phyloP scores from a whole-genome alignment of 257 asterid genomes.

The Penstemon newberryi region DNA sequence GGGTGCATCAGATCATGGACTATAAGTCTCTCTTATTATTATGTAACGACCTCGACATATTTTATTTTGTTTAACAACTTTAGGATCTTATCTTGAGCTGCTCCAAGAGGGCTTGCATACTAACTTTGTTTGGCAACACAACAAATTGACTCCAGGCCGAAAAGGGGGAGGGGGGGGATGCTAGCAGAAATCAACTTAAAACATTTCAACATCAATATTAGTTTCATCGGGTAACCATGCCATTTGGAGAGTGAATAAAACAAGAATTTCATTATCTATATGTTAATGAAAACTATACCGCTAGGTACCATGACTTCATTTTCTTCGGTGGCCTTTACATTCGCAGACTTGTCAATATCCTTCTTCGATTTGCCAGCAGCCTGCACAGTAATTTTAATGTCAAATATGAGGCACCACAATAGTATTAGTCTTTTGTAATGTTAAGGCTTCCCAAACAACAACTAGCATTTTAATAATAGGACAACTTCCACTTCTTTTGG shows the following conservation, averaged over 20 bases:
- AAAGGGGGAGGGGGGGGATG: not conserved
- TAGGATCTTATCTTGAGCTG: conserved; percentile 8
- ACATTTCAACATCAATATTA: not conserved
- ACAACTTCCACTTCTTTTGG: not conserved
- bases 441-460: conserved; percentile 14
- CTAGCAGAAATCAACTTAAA: conserved; percentile 17
- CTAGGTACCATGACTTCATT: conserved; percentile 39
- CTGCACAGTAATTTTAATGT: conserved; percentile 44
- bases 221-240: conserved; percentile 21
- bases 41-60: not conserved
- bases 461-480: not conserved
- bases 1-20: conserved; percentile 9
- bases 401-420: conserved; percentile 23
- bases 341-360: conserved; percentile 43
- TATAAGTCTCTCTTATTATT: not conserved
- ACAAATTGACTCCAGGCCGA: not conserved
- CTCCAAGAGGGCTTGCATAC: not conserved
- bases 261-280: not conserved
- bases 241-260: conserved; percentile 3
- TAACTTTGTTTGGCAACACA: conserved; percentile 3
- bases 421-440: not conserved
- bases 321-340: conserved; percentile 36
- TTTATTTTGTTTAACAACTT: not conserved
- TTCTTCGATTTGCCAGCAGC: conserved; percentile 81
- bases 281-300: conserved; percentile 43